Base-by-base conservation (phyloP, 768 basidiomycete species). In the Boletus sp. region DNA sequence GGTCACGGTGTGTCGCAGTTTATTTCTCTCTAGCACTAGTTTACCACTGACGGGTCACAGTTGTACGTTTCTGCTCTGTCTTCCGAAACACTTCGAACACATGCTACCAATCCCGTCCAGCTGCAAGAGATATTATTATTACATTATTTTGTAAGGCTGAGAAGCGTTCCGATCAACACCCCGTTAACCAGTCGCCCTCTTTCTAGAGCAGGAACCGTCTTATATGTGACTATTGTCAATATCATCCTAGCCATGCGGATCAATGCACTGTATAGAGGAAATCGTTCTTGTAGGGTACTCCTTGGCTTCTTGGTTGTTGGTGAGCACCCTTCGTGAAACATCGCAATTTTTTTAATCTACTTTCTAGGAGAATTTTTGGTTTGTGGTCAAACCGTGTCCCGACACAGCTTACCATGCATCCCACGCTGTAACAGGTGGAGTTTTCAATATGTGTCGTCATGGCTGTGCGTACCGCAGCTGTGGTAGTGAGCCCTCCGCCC, bases 121-220 rank as follows among this genome's bases (percentile, higher is more conserved):
- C 36, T 67, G 66, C 56, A 68, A 55, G 58, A 2, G 33, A 37
- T 67, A 68, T 57, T 66, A 59, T 41, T 61, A 61, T 30, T 67
- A 66, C n/a, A 9, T 57, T 1, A 64, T 54, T 50, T 47, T 68
- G 66, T 69, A 56, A 53, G 61, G 24, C 20, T 20, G 0, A 35
- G 28, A 41, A 6, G n/a, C 33, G 5, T 14, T 8, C 6, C 10
- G 7, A 15, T 32, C 10, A n/a, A 1, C 33, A 10, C 30, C 4
- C 18, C 11, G 8, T 24, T 33, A 10, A 56, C 11, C 0, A 14
- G 5, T 15, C 14, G 39, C n/a, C 5, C 29, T 9, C 20, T 17
- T 32, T 45, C 40, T 30, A 69, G 66, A 12, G 67, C 54, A 30
- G 66, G 64, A 11, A 48, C 55, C 1, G 50, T 69, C 11, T 9